Evolutionary conservation across 352 stramenopile genomes (phyloP).

Genomic region (Salisapilia sapeloensis): DNA sequence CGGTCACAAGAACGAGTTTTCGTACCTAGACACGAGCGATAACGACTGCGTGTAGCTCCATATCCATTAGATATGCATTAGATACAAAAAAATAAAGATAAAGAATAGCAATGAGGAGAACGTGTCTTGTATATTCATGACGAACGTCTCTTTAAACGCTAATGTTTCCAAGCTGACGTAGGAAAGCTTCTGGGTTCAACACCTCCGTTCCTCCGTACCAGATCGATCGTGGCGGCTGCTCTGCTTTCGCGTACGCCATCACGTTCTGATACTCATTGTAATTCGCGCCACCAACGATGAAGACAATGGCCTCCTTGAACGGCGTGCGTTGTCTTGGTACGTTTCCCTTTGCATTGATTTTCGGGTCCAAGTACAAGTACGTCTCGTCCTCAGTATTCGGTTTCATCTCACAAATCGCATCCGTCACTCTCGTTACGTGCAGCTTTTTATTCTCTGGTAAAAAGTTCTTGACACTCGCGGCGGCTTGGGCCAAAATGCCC

Average conservation of each 20-base stretch:
- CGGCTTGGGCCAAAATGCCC: constrained; percentile 60
- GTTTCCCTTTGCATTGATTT: constrained; percentile 60
- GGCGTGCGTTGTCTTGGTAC: constrained; percentile 59
- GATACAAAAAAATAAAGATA: too few relatives aligned
- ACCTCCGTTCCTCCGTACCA: constrained; percentile 85
- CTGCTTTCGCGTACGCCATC: constrained; percentile 58
- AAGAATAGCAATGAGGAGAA: too few relatives aligned
- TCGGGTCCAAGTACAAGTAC: constrained; percentile 77
- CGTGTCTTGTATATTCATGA: too few relatives aligned
- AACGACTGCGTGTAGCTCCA: constrained; percentile 42
- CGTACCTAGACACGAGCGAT: constrained; percentile 49
- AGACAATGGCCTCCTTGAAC: constrained; percentile 73
- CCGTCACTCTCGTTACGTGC: constrained; percentile 61
- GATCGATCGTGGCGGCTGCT: constrained; percentile 45
- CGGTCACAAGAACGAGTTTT: constrained; percentile 62
- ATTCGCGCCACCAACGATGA: constrained; percentile 78
- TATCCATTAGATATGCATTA: too few relatives aligned
- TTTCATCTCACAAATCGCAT: constrained; percentile 69
- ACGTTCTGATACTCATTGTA: constrained; percentile 83
- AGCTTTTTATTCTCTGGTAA: constrained; percentile 79
- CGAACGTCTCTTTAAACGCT: constrained; percentile 23
- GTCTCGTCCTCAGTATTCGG: constrained; percentile 69
- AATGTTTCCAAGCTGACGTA: constrained; percentile 69
- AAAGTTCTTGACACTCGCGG: constrained; percentile 77
- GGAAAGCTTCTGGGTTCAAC: constrained; percentile 77